A percentile compares a stretch with the other conserved stretches of the same genome.
phyloP scores from a whole-genome alignment of 257 asterid genomes.

The Rhazya stricta region DNA sequence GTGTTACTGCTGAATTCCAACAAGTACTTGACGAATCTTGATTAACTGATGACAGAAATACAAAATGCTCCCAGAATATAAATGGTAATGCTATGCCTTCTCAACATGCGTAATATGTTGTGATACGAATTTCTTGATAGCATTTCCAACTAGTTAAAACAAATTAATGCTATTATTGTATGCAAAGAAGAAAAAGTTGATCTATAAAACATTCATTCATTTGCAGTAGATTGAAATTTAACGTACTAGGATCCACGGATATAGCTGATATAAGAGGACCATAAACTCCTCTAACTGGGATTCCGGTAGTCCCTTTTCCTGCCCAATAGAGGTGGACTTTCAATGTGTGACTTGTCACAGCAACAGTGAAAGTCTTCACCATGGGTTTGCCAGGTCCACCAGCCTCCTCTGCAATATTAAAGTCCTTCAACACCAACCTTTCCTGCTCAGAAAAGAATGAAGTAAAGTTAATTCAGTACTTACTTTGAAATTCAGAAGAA shows the following conservation, averaged over 20 bases:
- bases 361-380: conserved; percentile 44
- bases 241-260: conserved; percentile 80
- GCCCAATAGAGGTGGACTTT: conserved; percentile 89
- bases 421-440: conserved; percentile 67
- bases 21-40: neutral
- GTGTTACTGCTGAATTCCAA: neutral
- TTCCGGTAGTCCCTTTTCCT: conserved; percentile 85
- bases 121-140: neutral
- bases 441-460: conserved; percentile 19
- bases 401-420: conserved; percentile 65
- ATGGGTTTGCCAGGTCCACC: conserved; percentile 74
- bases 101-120: neutral
- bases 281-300: conserved; percentile 75
- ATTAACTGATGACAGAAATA: neutral
- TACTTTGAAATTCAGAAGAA: neutral
- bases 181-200: neutral
- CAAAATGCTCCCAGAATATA: neutral
- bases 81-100: neutral
- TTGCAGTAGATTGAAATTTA: neutral
- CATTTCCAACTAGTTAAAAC: neutral
- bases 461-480: neutral
- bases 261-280: conserved; percentile 92
- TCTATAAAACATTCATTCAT: neutral
- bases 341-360: conserved; percentile 51
- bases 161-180: neutral